Conservation (phyloP, 208 protist genomes). For the Trypanosoma platydactyli region DNA sequence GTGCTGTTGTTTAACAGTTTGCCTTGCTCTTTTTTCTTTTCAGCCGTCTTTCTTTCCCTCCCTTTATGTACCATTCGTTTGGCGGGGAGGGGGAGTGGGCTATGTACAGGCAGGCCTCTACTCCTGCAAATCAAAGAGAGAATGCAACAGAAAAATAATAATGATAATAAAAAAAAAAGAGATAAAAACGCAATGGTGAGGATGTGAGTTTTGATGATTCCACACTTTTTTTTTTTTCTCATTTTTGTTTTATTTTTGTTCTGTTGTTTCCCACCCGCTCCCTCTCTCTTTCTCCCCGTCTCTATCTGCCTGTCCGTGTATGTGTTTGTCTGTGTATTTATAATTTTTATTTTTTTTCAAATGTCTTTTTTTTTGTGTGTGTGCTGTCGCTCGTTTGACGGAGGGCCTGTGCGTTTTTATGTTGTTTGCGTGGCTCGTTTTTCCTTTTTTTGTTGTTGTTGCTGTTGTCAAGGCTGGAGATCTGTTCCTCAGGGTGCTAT, state of each 20-base stretch:
- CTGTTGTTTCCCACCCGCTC: neutral
- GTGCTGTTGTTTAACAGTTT: constrained; percentile 4
- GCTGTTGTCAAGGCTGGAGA: neutral
- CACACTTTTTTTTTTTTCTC: neutral
- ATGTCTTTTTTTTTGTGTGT: constrained; percentile 10
- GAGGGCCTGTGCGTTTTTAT: too few species aligned
- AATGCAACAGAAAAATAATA: constrained; percentile 8
- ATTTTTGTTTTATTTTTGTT: too few species aligned
- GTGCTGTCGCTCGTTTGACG: too few species aligned
- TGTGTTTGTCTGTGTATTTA: constrained; percentile 9
- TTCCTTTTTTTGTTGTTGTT: constrained; percentile 14
- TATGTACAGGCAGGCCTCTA: constrained; percentile 8
- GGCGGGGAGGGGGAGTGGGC: too few species aligned
- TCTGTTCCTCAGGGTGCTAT: neutral
- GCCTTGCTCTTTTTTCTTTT: neutral
- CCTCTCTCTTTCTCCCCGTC: neutral
- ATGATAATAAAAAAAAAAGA: constrained; percentile 12
- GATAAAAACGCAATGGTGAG: neutral
- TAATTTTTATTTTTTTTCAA: constrained; percentile 6
- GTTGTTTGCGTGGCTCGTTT: neutral
- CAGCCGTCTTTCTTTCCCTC: neutral
- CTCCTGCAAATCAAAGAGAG: neutral
- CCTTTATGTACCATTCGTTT: constrained; percentile 7
- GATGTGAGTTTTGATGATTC: neutral
- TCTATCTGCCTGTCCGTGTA: neutral